phyloP scores from a whole-genome alignment of 208 protist species.

The Acanthamoeba lenticulata region DNA sequence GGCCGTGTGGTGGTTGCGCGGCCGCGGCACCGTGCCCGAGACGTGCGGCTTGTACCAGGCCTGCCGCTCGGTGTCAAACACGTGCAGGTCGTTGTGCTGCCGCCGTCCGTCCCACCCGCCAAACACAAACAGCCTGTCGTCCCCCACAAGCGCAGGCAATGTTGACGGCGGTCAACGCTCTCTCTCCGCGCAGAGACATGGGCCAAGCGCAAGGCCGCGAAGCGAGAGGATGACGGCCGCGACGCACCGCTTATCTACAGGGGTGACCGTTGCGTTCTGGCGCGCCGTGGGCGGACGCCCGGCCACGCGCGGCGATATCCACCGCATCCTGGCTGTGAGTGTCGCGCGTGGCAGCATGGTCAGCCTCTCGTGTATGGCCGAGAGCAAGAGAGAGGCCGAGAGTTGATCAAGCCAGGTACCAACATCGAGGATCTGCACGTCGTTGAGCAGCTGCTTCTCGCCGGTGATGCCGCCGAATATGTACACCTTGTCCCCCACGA shows the following conservation, averaged over 20 bases:
- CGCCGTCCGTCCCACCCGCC: constrained; percentile 59
- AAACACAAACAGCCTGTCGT: constrained; percentile 54
- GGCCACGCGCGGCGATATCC: background rate
- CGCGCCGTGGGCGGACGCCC: constrained; percentile 48
- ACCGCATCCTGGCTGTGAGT: constrained; percentile 2
- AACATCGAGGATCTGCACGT: constrained; percentile 47
- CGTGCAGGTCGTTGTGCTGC: constrained; percentile 65
- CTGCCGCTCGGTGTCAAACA: constrained; percentile 50
- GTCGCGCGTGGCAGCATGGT: background rate
- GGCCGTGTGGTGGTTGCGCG: constrained; percentile 59
- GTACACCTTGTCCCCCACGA: constrained; percentile 39
- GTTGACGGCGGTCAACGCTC: no score
- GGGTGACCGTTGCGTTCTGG: constrained; percentile 56
- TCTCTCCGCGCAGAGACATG: background rate
- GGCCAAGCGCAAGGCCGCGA: background rate
- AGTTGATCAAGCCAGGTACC: background rate
- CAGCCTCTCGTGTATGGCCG: background rate
- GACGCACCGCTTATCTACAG: constrained; percentile 51
- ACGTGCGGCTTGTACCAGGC: constrained; percentile 65
- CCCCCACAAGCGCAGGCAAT: no score
- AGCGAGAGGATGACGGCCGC: background rate
- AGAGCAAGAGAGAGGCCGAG: background rate
- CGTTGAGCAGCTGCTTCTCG: constrained; percentile 55
- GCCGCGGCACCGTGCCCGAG: constrained; percentile 55
- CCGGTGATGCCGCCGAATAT: constrained; percentile 56